Conservation (phyloP, 2,329 filamentous ascomycete species). For the Colletotrichum sp. region DNA sequence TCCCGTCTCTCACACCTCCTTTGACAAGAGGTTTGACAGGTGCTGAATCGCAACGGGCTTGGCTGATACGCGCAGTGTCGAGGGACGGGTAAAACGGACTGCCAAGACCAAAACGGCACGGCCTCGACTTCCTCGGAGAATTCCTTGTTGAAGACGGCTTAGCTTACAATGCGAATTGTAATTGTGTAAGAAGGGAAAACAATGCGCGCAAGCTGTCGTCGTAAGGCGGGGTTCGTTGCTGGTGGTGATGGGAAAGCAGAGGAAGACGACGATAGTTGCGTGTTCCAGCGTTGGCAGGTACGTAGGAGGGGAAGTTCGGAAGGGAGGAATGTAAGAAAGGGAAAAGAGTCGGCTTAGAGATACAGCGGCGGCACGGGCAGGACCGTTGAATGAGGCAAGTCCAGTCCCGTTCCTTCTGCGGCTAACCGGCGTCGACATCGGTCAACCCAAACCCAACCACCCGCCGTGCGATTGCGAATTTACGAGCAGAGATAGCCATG, state of each 20-base stretch:
- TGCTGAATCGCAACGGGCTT: conserved; percentile 13
- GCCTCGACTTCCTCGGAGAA: background rate
- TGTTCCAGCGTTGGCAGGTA: background rate
- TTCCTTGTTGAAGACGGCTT: background rate
- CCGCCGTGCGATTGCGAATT: background rate
- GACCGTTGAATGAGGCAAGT: background rate
- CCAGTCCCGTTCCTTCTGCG: background rate
- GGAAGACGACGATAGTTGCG: background rate
- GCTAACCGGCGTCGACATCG: background rate
- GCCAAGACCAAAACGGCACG: conserved; percentile 14
- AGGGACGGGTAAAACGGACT: background rate
- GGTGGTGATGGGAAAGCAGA: background rate
- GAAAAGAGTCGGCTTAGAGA: background rate
- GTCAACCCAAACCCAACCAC: background rate
- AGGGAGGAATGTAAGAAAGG: background rate
- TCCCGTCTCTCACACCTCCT: background rate
- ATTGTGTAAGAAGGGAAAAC: background rate
- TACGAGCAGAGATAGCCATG: background rate
- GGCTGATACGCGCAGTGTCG: conserved; percentile 21
- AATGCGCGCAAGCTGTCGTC: background rate
- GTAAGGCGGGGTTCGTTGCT: background rate
- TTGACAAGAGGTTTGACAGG: background rate
- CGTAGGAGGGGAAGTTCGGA: background rate
- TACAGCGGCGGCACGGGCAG: background rate
- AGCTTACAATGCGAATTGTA: background rate